Evolutionary conservation across 2,329 filamentous ascomycete genomes (phyloP), one percentile per base, ranked within the genome.

Genomic region (Colletotrichum plurivorum): DNA sequence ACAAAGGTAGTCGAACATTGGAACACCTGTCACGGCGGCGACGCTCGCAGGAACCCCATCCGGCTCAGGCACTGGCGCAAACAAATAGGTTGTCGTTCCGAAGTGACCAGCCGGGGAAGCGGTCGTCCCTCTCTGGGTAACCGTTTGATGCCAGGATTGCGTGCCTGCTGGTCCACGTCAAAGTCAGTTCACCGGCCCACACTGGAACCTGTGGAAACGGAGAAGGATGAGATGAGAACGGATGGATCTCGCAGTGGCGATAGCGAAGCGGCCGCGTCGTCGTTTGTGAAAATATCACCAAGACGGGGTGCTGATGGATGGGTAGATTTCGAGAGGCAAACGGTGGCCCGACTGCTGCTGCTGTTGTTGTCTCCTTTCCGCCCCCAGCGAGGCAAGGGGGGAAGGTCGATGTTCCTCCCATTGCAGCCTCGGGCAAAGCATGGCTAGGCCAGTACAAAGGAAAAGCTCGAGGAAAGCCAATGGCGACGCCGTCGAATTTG

Each of bases 11-110:
- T 49, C 27, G 13, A 5, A 6, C 49, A 16, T 49, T 56, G 46
- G 48, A 63, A 67, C 62, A 45, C 39, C 45, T 55, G 61, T 65
- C 59, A 63, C 43, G 46, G 58, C 31, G 31, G 31, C 31, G 31
- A 10, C 31, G 31, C 49, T 63, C 39, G 48, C 52, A 63, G 48
- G 48, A 67, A 56, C 52, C 31, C 51, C 52, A 48, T 67, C 18
- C 27, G 63, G 51, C 63, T 67, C 18, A 20, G 63, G 51, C 63
- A 45, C 25, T 51, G 57, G 20, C 41, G 46, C 63, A 54, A 63
- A 68, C 64, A 63, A 63, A 53, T 49, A 45, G 53, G 67, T 39
- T 54, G 52, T 51, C 46, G 43, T 70, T 57, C 46, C 57, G 63
- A 70, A 58, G 22, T 63, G 67, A 46, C 52, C 53, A 63, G 41